phyloP scores from a whole-genome alignment of 345 rosid species.

The Hirschfeldia incana region DNA sequence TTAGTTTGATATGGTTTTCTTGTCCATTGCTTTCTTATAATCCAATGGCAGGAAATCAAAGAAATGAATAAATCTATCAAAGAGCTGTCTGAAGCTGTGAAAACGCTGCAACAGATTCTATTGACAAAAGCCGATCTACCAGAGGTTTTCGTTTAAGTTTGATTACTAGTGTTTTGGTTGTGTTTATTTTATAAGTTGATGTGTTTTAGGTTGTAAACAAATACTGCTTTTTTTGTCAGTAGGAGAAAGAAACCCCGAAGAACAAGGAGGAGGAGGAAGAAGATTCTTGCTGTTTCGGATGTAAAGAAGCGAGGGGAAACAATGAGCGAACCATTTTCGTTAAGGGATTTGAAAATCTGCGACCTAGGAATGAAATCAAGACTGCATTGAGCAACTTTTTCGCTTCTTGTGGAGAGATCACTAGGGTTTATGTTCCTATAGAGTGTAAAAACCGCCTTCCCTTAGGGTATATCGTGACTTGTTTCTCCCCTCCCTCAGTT shows the following conservation, averaged over 20 bases:
- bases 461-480: background rate
- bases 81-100: background rate
- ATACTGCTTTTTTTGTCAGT: too few relatives aligned
- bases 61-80: background rate
- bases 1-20: background rate
- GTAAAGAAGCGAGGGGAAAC: background rate
- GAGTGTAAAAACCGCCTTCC: background rate
- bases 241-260: background rate
- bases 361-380: background rate
- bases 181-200: background rate
- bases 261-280: background rate
- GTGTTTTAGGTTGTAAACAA: background rate
- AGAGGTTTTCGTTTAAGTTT: background rate
- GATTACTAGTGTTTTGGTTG: background rate
- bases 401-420: slow-evolving; percentile 3
- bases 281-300: background rate
- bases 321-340: background rate
- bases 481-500: background rate
- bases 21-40: background rate
- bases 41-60: background rate
- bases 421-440: background rate
- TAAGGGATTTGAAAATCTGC: background rate
- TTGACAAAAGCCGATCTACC: background rate
- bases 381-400: background rate
- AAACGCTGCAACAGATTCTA: background rate